Evolutionary conservation across 331 rosid species (phyloP).

Genomic region (Cydonia oblonga): DNA sequence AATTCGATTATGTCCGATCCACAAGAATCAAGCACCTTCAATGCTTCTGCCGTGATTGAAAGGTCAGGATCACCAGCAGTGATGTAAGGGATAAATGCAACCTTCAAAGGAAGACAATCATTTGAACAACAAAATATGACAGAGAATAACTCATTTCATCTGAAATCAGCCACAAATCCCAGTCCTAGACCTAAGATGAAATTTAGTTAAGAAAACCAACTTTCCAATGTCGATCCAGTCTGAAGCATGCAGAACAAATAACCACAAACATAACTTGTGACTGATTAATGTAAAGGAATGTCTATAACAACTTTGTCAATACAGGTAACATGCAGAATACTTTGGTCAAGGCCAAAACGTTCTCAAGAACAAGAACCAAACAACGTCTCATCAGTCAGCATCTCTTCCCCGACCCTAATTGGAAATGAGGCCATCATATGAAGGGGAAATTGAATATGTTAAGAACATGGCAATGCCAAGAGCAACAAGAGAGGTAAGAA

Average conservation of each 20-base stretch:
- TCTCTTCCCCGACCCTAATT: not conserved
- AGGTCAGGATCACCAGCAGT: conserved; percentile 98
- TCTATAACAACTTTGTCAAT: not conserved
- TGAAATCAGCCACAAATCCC: not conserved
- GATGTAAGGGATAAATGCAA: conserved; percentile 82
- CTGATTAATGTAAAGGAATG: not conserved
- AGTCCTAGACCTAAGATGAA: not conserved
- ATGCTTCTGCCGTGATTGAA: conserved; percentile 76
- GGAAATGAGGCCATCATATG: not conserved
- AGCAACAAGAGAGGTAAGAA: not conserved
- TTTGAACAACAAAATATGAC: conserved; percentile 15
- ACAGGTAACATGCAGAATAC: not conserved
- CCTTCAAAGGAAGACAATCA: conserved; percentile 34
- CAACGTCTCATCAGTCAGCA: not conserved
- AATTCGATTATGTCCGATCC: conserved; percentile 94
- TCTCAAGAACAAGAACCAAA: not conserved
- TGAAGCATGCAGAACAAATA: not conserved
- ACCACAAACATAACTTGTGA: not conserved
- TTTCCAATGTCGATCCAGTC: not conserved
- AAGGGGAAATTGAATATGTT: not conserved
- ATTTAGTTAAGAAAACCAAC: not conserved
- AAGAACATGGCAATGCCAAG: not conserved
- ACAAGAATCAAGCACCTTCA: conserved; percentile 71
- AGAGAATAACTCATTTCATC: not conserved
- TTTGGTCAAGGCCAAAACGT: not conserved